Conservation (phyloP, 495 filamentous ascomycete species). For the Immersiella caudata region DNA sequence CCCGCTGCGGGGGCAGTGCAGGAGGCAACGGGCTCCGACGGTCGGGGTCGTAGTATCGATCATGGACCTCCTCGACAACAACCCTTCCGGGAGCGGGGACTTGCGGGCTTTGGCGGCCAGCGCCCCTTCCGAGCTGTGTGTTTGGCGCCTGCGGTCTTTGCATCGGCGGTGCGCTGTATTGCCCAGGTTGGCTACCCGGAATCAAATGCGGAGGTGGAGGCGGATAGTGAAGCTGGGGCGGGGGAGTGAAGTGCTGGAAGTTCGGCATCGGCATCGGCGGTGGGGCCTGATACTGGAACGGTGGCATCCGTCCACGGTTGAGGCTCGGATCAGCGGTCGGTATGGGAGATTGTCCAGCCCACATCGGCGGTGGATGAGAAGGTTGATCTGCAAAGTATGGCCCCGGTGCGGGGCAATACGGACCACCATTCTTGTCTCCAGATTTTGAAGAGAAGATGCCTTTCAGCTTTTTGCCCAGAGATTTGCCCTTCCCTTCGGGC, state of each 20-base stretch:
- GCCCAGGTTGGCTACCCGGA: neutral
- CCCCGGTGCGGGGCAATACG: neutral
- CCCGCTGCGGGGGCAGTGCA: neutral
- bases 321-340: neutral
- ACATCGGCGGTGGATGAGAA: neutral
- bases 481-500: neutral
- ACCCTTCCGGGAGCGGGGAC: too few species aligned
- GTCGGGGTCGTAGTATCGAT: too few species aligned
- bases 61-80: too few species aligned
- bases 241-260: neutral
- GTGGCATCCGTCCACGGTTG: too few species aligned
- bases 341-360: neutral
- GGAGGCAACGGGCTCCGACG: neutral
- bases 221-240: neutral
- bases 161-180: neutral
- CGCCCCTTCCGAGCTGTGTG: neutral
- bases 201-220: neutral
- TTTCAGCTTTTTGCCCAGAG: neutral
- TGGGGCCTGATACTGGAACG: too few species aligned
- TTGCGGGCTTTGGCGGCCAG: neutral
- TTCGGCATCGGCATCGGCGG: too few species aligned
- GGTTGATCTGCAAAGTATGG: neutral
- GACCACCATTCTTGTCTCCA: neutral
- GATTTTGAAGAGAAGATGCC: neutral
- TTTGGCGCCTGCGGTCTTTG: neutral